These are phyloP conservation scores for Phylloporus sp. DNA, from an alignment of 768 basidiomycete genomes.

Conservation along the genomic window DNA sequence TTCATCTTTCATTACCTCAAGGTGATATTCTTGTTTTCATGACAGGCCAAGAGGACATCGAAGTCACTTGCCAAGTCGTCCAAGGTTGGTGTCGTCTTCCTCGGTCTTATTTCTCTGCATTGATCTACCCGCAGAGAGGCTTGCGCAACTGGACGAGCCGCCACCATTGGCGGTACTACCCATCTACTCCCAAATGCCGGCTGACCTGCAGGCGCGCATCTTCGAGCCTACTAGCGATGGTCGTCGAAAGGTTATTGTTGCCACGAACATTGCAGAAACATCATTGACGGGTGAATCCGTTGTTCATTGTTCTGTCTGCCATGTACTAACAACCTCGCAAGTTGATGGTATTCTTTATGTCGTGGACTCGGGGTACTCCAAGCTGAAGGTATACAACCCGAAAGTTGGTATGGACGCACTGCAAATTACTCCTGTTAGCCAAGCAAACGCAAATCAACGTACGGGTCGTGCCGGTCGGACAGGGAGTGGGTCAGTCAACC, in stretches of 20 bases:
- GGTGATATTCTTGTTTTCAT: conserved; percentile 98
- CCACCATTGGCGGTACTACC: conserved; percentile 86
- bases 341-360: conserved; percentile 98
- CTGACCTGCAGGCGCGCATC: conserved; percentile 96
- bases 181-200: conserved; percentile 99
- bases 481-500: conserved; percentile 73
- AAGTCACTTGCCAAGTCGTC: conserved; percentile 92
- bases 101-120: not conserved
- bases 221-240: conserved; percentile 94
- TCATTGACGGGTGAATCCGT: conserved; percentile 72
- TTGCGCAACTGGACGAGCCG: conserved; percentile 89
- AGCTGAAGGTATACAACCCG: conserved; percentile 98
- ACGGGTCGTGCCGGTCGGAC: conserved; percentile 97
- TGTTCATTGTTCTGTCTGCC: not conserved
- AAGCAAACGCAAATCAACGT: conserved; percentile 95
- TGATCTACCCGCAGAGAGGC: conserved; percentile 58
- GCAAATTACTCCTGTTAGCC: conserved; percentile 98
- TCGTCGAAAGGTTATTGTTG: conserved; percentile 93
- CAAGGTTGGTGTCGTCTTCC: conserved; percentile 51
- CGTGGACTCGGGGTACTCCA: conserved; percentile 95
- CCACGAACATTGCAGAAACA: conserved; percentile 98
- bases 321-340: conserved; percentile 26
- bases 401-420: conserved; percentile 99
- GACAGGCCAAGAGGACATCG: conserved; percentile 99
- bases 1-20: conserved; percentile 87